Evolutionary conservation across 1,284 basidiomycete species (phyloP), one percentile per base, ranked within the genome.

Genomic region (Leccinum huronense): DNA sequence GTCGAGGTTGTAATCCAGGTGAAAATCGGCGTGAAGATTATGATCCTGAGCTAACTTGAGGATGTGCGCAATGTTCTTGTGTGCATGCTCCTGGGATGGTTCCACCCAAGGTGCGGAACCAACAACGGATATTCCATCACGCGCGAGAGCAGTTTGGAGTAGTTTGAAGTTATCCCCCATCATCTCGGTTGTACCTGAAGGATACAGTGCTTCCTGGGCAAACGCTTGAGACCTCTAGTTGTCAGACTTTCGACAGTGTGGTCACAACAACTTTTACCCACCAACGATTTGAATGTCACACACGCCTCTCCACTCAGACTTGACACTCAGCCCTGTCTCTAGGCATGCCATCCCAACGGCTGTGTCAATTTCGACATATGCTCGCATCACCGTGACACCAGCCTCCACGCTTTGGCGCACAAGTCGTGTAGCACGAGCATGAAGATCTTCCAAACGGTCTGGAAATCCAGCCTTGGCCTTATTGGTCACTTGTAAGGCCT

Each of bases 71-170:
- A 88, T 84, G 70, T 88, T 89, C 68, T 73, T 73, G 69, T 81
- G 80, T 14, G 84, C 81, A 63, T 82, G 80, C 33, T 76, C 73
- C 27, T 72, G 67, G 19, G 78, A 81, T 53, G 80, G 78, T 69
- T 89, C 86, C 38, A 87, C 84, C 72, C 87, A 88, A 0, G 85
- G 86, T 33, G 86, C 86, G 40, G 86, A 89, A 33, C 86, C 86
- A 38, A 88, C 74, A 31, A 80, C 84, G 34, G 80, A 76, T 19
- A 87, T 78, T 9, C 77, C 79, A 13, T 73, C 70, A 23, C 70
- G 69, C 42, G 68, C 63, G 33, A 77, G 71, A 33, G 83, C 84
- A 60, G 76, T 67, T 36, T 71, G 69, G 11, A 88, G 77, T 42
- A 86, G 75, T 11, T 62, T 63, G 62, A 79, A 81, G 69, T 87